phyloP scores from a whole-genome alignment of 305 asterid species.

The Fraxinus latifolia region DNA sequence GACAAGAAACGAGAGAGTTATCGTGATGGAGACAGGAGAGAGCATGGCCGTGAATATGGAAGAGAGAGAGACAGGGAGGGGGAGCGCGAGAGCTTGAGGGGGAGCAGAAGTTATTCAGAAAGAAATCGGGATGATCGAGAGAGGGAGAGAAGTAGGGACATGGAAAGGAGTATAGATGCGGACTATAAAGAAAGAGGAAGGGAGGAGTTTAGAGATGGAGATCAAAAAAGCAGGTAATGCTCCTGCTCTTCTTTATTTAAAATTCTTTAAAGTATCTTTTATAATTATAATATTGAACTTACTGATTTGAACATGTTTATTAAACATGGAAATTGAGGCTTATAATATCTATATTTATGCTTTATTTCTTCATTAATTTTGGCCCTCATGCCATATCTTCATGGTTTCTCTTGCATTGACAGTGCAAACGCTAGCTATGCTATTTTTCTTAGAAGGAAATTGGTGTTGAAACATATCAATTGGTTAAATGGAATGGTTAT shows the following conservation, averaged over 20 bases:
- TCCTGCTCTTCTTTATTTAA: not conserved
- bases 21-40: slow-evolving; percentile 44
- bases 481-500: not conserved
- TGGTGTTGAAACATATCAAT: slow-evolving; percentile 1
- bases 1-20: slow-evolving; percentile 38
- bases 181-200: slow-evolving; percentile 40
- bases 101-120: slow-evolving; percentile 42
- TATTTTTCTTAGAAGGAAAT: slow-evolving; percentile 2
- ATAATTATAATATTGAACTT: not conserved
- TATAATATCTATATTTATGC: not conserved
- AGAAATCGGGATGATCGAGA: slow-evolving; percentile 36
- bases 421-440: not conserved
- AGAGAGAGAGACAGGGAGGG: slow-evolving; percentile 46
- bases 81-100: slow-evolving; percentile 40
- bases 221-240: slow-evolving; percentile 52
- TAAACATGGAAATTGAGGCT: not conserved
- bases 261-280: not conserved
- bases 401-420: not conserved
- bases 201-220: slow-evolving; percentile 38
- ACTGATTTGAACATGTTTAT: not conserved
- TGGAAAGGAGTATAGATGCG: slow-evolving; percentile 31
- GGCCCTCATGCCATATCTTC: not conserved
- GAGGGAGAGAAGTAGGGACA: slow-evolving; percentile 43
- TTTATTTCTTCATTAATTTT: not conserved
- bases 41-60: slow-evolving; percentile 33